Conservation (phyloP, 331 rosid species). For the Pyrus hybrid region DNA sequence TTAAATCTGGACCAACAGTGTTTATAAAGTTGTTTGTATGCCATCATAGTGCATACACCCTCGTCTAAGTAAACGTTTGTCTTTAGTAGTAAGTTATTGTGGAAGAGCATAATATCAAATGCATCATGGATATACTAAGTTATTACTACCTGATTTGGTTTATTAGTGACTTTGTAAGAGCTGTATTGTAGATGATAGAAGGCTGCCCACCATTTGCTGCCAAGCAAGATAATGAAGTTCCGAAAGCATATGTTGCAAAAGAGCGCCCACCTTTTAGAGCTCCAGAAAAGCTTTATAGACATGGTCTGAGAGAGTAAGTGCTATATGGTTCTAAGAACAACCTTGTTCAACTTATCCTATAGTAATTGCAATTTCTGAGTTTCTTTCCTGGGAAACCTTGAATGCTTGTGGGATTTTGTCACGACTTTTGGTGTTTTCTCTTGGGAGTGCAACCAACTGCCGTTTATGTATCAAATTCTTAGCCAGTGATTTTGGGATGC, state of each 20-base stretch:
- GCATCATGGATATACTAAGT: no score
- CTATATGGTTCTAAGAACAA: neutral
- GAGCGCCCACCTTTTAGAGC: conserved; percentile 77
- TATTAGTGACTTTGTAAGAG: neutral
- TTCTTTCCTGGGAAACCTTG: neutral
- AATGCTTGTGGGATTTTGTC: neutral
- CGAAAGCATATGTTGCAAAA: conserved; percentile 45
- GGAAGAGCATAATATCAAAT: neutral
- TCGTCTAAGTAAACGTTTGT: neutral
- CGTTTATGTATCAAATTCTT: neutral
- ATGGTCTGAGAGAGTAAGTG: conserved; percentile 78
- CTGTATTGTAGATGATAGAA: conserved; percentile 74
- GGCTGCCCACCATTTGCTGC: conserved; percentile 61
- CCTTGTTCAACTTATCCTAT: neutral
- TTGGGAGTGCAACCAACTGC: neutral
- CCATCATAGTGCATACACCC: neutral
- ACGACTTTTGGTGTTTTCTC: neutral
- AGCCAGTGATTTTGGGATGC: neutral
- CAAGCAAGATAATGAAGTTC: conserved; percentile 63
- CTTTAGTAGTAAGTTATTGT: neutral
- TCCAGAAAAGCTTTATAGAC: conserved; percentile 48
- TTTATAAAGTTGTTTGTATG: neutral
- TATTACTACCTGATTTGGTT: no score
- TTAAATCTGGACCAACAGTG: neutral
- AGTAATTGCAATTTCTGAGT: neutral